These are phyloP conservation scores for Friedmanniomyces simplex DNA, from an alignment of 495 filamentous ascomycete species.

Conservation along the genomic window DNA sequence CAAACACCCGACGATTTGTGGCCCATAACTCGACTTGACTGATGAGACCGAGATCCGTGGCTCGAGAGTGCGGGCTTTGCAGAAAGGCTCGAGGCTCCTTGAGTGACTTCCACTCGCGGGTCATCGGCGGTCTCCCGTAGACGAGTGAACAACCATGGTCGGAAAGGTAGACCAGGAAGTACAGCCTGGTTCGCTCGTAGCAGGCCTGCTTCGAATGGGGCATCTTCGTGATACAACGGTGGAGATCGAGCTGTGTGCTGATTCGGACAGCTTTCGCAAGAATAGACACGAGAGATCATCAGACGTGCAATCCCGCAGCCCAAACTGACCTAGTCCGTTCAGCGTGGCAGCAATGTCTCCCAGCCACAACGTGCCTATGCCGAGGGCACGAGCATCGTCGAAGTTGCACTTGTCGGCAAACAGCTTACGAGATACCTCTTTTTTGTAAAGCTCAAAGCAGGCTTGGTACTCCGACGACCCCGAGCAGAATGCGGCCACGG, in stretches of 20 bases:
- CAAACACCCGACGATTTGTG: background rate
- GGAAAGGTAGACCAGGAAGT: background rate
- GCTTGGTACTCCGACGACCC: background rate
- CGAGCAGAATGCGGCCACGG: background rate
- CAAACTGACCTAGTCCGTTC: background rate
- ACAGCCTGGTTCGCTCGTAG: background rate
- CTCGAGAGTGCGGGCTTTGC: background rate
- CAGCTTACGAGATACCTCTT: background rate
- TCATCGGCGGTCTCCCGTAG: background rate
- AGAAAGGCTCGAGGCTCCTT: background rate
- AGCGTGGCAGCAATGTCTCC: background rate
- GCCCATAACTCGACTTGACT: background rate
- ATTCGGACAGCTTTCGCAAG: background rate
- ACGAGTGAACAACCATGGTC: background rate
- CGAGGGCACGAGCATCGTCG: background rate
- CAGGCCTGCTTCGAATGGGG: background rate
- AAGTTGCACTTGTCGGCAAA: background rate
- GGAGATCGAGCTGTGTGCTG: background rate
- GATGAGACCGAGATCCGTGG: background rate
- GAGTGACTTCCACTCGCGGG: background rate
- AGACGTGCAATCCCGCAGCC: background rate
- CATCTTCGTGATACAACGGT: background rate
- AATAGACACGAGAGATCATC: background rate
- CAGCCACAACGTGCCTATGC: slow-evolving; percentile 1
- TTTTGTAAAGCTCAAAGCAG: background rate